Evolutionary conservation across 139 green algal genomes (phyloP).

Genomic region (Mesostigma viride): DNA sequence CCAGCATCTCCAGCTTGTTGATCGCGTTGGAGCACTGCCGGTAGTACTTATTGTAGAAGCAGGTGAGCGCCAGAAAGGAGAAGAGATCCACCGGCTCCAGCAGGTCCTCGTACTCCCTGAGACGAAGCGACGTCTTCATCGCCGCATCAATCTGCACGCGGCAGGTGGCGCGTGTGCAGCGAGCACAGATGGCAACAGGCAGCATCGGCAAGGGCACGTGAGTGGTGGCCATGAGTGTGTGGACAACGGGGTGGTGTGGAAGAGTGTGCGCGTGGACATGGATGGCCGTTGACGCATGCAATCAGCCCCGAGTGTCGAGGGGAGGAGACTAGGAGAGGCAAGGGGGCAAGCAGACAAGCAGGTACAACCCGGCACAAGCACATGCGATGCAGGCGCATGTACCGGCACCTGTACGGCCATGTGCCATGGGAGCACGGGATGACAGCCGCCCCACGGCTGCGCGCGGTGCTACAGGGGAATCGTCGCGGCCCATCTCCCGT

Average conservation of each 20-base stretch:
- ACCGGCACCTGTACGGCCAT: no score
- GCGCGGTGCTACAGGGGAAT: no score
- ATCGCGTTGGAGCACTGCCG: constrained; percentile 57
- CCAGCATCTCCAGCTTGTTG: constrained; percentile 57
- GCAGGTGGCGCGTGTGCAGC: not conserved
- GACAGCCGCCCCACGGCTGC: no score
- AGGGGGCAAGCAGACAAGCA: no score
- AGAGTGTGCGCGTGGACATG: not conserved
- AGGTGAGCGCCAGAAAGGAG: constrained; percentile 54
- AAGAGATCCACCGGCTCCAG: constrained; percentile 50
- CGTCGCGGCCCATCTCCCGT: no score
- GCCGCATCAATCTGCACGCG: constrained; percentile 38
- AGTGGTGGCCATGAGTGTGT: not conserved
- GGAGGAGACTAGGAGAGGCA: not conserved
- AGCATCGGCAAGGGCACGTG: not conserved
- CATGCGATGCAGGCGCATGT: no score
- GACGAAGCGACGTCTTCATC: constrained; percentile 53
- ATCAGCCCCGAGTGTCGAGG: not conserved
- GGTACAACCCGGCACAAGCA: no score
- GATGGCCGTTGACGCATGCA: not conserved
- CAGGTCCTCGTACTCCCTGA: constrained; percentile 59
- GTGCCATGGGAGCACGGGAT: no score
- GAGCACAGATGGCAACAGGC: not conserved
- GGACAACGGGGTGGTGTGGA: not conserved
- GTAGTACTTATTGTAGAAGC: constrained; percentile 63